Evolutionary conservation across 176 grass and related monocot species (phyloP), one percentile per base, ranked within the genome.

Genomic region (Cymbopogon citratus): DNA sequence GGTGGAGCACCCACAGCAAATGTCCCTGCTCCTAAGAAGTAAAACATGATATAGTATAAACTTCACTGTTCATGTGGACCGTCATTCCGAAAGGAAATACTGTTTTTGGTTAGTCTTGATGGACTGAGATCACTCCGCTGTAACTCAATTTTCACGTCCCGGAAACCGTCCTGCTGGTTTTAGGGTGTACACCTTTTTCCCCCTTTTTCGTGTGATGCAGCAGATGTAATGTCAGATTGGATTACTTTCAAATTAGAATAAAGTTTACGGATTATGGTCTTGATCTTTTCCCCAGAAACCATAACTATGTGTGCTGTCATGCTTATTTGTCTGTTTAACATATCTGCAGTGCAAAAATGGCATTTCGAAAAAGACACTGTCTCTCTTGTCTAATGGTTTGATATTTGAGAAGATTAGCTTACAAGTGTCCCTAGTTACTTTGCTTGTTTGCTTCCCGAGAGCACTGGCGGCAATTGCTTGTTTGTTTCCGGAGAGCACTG

Each of bases 241-340:
- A 71, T 85, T 77, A 35, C 13, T 49, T 49, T 74, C 7, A 63
- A 78, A 40, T 79, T 84, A 85, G 57, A 85, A 88, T 88, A 88
- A 91, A 85, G 34, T 28, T 81, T 81, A 69, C 12, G 18, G 56
- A 33, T 33, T 33, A 26, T 86, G 57, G 21, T 63, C 3, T 74
- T 49, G 13, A 45, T n/a, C 19, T 44, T 21, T 21, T 33, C 31
- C 31, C 31, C 31, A 33, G 31, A 33, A 33, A 33, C 31, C 31
- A 33, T 33, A 33, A 33, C 31, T 33, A 33, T 33, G 31, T 33
- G 31, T 33, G 31, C 31, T 33, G 31, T 33, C 31, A 33, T 33
- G 31, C 31, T 33, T 33, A 33, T 33, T 33, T 33, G 31, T 33
- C 31, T 33, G 31, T 33, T 33, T 33, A 33, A 33, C 3, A 33